A percentile compares a stretch with the other conserved stretches of the same genome.
phyloP scores from a whole-genome alignment of 2,329 filamentous ascomycete species.

The Diaporthe helianthi region DNA sequence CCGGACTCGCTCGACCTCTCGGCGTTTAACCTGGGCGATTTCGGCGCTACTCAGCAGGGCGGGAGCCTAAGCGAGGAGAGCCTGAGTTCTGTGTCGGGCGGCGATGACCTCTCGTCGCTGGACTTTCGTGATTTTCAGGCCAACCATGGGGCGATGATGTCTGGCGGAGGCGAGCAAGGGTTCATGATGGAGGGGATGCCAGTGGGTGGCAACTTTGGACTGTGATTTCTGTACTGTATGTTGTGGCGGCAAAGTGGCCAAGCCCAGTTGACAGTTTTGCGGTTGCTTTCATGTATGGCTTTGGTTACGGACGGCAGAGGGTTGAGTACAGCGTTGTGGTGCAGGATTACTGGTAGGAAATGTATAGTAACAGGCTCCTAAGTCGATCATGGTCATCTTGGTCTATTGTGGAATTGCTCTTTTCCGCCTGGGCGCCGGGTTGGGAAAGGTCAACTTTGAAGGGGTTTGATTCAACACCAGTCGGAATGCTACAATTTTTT shows the following conservation, averaged over 20 bases:
- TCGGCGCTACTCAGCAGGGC: conserved; percentile 47
- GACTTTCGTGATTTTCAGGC: conserved; percentile 47
- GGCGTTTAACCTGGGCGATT: conserved; percentile 58
- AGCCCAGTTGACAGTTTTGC: background rate
- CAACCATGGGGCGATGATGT: conserved; percentile 25
- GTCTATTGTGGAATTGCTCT: background rate
- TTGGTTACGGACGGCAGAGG: background rate
- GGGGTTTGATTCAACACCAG: background rate
- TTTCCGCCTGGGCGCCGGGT: background rate
- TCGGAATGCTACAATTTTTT: background rate
- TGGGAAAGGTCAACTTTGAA: conserved; percentile 8
- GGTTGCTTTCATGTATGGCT: background rate
- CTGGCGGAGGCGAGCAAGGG: conserved; percentile 28
- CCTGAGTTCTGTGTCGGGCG: conserved; percentile 53
- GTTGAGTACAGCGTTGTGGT: background rate
- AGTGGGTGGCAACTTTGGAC: conserved; percentile 46
- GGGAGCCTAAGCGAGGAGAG: conserved; percentile 65
- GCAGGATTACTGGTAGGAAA: background rate
- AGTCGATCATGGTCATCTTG: background rate
- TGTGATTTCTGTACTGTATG: conserved; percentile 43
- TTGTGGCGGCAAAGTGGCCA: conserved; percentile 1
- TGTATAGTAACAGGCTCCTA: background rate
- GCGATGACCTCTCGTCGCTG: conserved; percentile 57
- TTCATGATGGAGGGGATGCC: conserved; percentile 49
- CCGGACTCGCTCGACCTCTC: conserved; percentile 64